Evolutionary conservation across 2,329 filamentous ascomycete species (phyloP), one percentile per base, ranked within the genome.

Genomic region (Fonsecaea monophora): DNA sequence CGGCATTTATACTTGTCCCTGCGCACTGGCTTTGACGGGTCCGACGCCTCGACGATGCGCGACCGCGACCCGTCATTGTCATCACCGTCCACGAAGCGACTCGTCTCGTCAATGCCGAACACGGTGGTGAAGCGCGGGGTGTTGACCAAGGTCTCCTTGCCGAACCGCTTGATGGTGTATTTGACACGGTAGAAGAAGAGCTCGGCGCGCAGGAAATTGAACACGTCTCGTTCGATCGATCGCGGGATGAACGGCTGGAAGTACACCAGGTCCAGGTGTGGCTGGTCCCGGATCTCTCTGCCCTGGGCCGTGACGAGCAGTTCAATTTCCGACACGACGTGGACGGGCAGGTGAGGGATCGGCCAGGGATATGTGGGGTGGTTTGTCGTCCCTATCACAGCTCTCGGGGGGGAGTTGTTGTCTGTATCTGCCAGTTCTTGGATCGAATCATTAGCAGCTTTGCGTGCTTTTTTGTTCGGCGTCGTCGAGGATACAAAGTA

Each of bases 101-200:
- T 87, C 0, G 90, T 92, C 8, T 88, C 87, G 58, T 88, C 86
- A 2, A 88, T 76, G 0, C 86, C 86, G 64, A 87, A 88, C 12
- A 88, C 85, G 0, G 85, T 87, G 0, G 85, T 87, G 75, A 81
- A 89, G n/a, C 87, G 82, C 4, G 85, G 84, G 2, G 85, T 86
- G 72, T 82, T 84, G 74, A 94, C 87, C 25, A 85, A 81, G 0
- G 88, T 90, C 62, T 88, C 84, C 1, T 85, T 77, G 0, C 86
- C 84, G 2, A 87, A 87, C 7, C 91, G 85, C 62, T 87, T 89
- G 73, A 93, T 91, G 37, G 83, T 87, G 73, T 93, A 93, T 72
- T 87, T 84, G 3, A 93, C 90, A 60, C 90, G 85, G 73, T 93
- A 92, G 78, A 93, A 94, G 8, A 90, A 90, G 1, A 94, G 78